A percentile compares a stretch with the other conserved stretches of the same genome.
These are phyloP conservation scores for Sordariomycetes sp. DNA, from an alignment of 2,329 filamentous ascomycete genomes.

Conservation along the genomic window DNA sequence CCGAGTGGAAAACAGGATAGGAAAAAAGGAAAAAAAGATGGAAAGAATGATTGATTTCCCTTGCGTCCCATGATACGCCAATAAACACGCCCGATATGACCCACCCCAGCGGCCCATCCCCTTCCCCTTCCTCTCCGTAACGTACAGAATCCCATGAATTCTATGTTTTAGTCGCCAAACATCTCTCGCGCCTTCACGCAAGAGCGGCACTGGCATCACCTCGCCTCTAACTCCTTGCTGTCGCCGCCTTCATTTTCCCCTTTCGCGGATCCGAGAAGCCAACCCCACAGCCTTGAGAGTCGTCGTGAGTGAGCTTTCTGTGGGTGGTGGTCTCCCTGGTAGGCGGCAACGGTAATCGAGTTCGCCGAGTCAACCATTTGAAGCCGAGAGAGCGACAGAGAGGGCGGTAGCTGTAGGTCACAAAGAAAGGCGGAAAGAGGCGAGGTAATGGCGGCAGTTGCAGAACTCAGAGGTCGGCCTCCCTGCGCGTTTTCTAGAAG, in stretches of 20 bases:
- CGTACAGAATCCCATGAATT: neutral
- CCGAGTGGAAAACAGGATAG: neutral
- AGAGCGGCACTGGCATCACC: neutral
- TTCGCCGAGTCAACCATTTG: neutral
- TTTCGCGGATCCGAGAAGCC: neutral
- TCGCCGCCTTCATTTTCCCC: neutral
- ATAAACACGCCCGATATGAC: neutral
- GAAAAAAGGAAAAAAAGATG: neutral
- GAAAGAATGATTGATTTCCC: neutral
- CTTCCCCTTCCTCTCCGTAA: neutral
- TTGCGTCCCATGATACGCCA: neutral
- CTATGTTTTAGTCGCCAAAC: neutral
- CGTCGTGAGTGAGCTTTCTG: neutral
- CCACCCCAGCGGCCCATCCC: neutral
- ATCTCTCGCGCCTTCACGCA: neutral
- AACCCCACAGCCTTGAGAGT: neutral
- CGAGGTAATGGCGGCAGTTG: neutral
- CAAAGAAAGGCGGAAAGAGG: neutral
- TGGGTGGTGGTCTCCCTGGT: neutral
- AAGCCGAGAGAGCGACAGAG: neutral
- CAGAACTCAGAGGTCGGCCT: neutral
- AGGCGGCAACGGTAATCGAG: neutral
- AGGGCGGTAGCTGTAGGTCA: neutral
- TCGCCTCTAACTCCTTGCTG: neutral
- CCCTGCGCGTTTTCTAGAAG: conserved; percentile 47